A percentile compares a stretch with the other conserved stretches of the same genome.
These are phyloP conservation scores for Stenogyne calaminthoides DNA, from an alignment of 305 asterid genomes.

Conservation along the genomic window DNA sequence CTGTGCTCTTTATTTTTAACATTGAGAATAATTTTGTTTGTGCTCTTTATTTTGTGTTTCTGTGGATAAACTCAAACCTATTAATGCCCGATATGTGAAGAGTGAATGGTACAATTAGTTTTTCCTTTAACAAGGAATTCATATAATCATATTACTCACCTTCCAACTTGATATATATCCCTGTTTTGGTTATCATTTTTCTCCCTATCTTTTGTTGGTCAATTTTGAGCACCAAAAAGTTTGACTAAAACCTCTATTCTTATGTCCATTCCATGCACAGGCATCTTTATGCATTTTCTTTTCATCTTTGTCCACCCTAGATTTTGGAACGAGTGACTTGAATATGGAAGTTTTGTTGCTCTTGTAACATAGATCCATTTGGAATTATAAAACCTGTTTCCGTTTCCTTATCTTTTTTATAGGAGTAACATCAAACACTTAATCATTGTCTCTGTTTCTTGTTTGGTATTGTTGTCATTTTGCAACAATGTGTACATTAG, in stretches of 20 bases:
- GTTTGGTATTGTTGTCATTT: background rate
- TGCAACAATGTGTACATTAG: background rate
- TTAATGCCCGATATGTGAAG: background rate
- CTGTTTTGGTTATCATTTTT: background rate
- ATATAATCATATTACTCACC: background rate
- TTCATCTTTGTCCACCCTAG: background rate
- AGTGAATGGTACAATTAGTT: background rate
- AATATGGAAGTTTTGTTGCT: background rate
- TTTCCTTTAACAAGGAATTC: background rate
- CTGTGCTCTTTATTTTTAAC: background rate
- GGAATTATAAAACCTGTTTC: background rate
- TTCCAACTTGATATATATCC: background rate
- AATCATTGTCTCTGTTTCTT: background rate
- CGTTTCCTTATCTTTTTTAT: background rate
- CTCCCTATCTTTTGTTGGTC: background rate
- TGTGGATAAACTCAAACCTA: background rate
- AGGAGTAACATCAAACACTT: background rate
- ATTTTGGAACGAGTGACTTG: background rate
- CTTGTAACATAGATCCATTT: background rate
- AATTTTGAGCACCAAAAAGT: background rate
- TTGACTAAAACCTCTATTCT: background rate
- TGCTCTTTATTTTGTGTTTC: background rate
- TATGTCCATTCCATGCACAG: background rate
- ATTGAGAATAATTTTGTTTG: slow-evolving; percentile 34
- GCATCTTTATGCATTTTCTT: slow-evolving; percentile 7